A percentile compares a stretch with the other conserved stretches of the same genome.
Conservation (phyloP, 371 early-diverging fungal genomes). For the Rhizopus stolonifer region DNA sequence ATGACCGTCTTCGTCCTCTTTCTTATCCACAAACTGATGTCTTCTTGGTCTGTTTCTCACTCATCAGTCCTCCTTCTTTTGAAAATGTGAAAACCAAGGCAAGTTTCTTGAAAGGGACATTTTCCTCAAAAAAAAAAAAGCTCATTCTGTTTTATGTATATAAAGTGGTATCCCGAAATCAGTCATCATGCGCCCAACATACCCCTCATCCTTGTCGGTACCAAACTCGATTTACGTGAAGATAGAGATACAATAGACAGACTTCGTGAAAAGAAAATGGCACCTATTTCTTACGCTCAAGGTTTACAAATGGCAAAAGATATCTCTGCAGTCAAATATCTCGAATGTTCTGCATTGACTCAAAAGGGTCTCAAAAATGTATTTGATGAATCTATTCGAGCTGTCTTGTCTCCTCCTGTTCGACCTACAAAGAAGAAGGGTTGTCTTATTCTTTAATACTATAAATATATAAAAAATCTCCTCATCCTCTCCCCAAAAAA, state of each 20-base stretch:
- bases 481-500: no score
- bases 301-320: conserved; percentile 88
- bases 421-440: conserved; percentile 63
- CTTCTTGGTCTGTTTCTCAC: conserved; percentile 85
- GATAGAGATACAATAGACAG: conserved; percentile 85
- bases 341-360: conserved; percentile 97
- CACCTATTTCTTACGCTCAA: conserved; percentile 86
- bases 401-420: conserved; percentile 77
- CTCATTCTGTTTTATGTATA: no score
- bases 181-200: conserved; percentile 90
- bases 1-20: conserved; percentile 90
- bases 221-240: conserved; percentile 96
- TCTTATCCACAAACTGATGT: conserved; percentile 94
- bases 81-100: conserved; percentile 86
- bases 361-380: conserved; percentile 96
- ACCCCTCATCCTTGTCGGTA: conserved; percentile 95
- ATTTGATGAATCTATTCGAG: conserved; percentile 96
- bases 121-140: conserved; percentile 5
- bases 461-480: no score
- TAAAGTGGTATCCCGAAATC: conserved; percentile 96
- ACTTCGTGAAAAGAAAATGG: conserved; percentile 80
- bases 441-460: conserved; percentile 77
- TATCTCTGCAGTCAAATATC: conserved; percentile 85
- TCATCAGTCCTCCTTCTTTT: conserved; percentile 84
- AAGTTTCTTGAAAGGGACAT: conserved; percentile 17